Evolutionary conservation across 345 rosid genomes (phyloP).

Genomic region (Syzygium aromaticum): DNA sequence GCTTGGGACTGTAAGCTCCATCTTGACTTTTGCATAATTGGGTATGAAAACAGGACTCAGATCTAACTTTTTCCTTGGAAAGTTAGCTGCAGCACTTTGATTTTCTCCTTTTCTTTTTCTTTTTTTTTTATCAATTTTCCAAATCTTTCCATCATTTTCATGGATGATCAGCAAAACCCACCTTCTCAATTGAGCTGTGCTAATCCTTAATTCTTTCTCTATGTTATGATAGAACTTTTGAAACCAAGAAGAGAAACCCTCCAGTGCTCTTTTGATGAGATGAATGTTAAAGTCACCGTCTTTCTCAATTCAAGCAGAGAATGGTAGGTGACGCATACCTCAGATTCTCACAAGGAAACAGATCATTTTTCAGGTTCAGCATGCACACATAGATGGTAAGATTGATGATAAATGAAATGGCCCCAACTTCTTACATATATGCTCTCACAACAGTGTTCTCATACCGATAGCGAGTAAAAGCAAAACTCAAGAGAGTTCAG

Average conservation of each 20-base stretch:
- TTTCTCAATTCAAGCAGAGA: not conserved
- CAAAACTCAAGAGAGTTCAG: conserved; percentile 16
- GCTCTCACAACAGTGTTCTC: conserved; percentile 2
- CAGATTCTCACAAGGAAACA: not conserved
- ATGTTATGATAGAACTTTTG: not conserved
- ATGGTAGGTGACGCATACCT: not conserved
- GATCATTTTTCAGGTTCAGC: not conserved
- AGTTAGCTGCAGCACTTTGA: not conserved
- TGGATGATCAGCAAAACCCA: not conserved
- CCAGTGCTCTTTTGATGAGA: not conserved
- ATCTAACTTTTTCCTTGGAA: not conserved
- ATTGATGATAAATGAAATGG: not conserved
- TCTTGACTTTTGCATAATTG: not conserved
- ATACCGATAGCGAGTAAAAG: conserved; percentile 14
- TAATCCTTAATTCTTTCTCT: not conserved
- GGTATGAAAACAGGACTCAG: not conserved
- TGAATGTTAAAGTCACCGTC: not conserved
- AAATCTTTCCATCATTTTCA: not conserved
- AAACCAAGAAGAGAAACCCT: not conserved
- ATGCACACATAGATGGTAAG: not conserved
- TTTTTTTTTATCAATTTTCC: not conserved
- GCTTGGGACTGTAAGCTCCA: not conserved
- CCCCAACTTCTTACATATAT: not conserved
- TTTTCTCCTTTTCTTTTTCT: not conserved
- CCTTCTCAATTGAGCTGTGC: not conserved